phyloP scores from a whole-genome alignment of 164 flowering plant species.

The Malania oleifera region DNA sequence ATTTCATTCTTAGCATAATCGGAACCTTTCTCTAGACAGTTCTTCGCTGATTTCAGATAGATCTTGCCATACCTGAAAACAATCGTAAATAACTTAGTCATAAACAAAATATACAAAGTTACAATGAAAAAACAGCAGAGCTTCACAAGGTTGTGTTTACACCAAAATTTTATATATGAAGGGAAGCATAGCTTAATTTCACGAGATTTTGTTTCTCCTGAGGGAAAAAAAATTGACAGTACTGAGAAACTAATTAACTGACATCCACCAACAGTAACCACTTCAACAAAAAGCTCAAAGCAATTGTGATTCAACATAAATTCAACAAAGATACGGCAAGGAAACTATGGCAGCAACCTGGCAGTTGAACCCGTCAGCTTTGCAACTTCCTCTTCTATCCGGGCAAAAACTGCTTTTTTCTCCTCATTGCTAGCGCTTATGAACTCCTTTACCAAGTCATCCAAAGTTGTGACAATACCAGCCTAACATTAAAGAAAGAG shows the following conservation, averaged over 20 bases:
- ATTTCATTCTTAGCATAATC: conserved; percentile 83
- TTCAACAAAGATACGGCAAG: not conserved
- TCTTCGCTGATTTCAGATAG: conserved; percentile 77
- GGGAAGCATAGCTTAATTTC: not conserved
- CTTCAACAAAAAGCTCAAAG: not conserved
- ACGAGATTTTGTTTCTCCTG: not conserved
- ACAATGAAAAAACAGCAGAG: no score
- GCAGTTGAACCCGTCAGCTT: conserved; percentile 70
- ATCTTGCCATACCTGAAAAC: conserved; percentile 70
- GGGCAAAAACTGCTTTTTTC: conserved; percentile 52
- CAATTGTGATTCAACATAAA: no score
- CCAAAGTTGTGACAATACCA: conserved; percentile 60
- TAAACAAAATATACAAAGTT: no score
- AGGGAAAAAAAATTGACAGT: not conserved
- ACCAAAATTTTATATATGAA: no score
- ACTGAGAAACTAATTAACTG: no score
- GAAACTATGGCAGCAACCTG: conserved; percentile 34
- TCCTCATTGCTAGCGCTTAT: conserved; percentile 60
- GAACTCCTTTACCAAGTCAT: conserved; percentile 75
- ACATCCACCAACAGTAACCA: not conserved
- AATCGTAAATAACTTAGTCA: not conserved
- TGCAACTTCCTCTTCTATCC: conserved; percentile 69
- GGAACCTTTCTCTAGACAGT: conserved; percentile 56
- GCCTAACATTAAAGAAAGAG: conserved; percentile 41
- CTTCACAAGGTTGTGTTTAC: no score